A percentile compares a stretch with the other conserved stretches of the same genome.
Conservation (phyloP, 2,329 filamentous ascomycete genomes). For the Aurifilum marmelostoma region DNA sequence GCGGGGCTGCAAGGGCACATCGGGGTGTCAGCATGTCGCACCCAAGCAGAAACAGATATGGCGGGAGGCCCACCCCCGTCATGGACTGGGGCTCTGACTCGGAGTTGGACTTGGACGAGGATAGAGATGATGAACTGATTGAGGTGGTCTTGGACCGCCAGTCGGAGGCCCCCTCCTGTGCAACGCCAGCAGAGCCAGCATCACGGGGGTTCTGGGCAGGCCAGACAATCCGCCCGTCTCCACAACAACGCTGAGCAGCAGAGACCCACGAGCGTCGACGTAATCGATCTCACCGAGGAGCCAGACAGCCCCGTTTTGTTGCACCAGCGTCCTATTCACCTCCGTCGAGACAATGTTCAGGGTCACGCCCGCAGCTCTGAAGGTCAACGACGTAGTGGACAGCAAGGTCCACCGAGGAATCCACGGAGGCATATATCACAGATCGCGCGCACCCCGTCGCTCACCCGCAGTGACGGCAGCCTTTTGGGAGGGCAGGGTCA, state of each 20-base stretch:
- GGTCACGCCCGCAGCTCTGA: slow-evolving; percentile 9
- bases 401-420: slow-evolving; percentile 35
- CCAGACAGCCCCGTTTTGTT: slow-evolving; percentile 47
- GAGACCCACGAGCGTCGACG: slow-evolving; percentile 30
- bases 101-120: slow-evolving; percentile 10
- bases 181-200: slow-evolving; percentile 30
- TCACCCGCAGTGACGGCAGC: slow-evolving; percentile 51
- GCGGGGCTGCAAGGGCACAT: neutral
- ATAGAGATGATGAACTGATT: slow-evolving; percentile 25
- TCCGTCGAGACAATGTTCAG: slow-evolving; percentile 14
- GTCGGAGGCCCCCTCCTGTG: slow-evolving; percentile 13
- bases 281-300: slow-evolving; percentile 57
- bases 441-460: slow-evolving; percentile 45
- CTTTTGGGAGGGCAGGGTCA: slow-evolving; percentile 39
- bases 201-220: slow-evolving; percentile 7
- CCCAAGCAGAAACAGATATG: neutral
- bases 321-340: slow-evolving; percentile 16
- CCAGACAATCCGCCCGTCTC: slow-evolving; percentile 12
- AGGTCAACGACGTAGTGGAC: neutral
- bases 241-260: slow-evolving; percentile 2
- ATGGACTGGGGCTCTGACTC: slow-evolving; percentile 9
- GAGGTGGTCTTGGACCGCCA: slow-evolving; percentile 23
- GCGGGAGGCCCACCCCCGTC: neutral
- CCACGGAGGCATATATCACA: slow-evolving; percentile 48
- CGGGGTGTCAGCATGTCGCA: neutral